Evolutionary conservation across 1,284 basidiomycete genomes (phyloP), one percentile per base, ranked within the genome.

Genomic region (Cutaneotrichosporon sp.): DNA sequence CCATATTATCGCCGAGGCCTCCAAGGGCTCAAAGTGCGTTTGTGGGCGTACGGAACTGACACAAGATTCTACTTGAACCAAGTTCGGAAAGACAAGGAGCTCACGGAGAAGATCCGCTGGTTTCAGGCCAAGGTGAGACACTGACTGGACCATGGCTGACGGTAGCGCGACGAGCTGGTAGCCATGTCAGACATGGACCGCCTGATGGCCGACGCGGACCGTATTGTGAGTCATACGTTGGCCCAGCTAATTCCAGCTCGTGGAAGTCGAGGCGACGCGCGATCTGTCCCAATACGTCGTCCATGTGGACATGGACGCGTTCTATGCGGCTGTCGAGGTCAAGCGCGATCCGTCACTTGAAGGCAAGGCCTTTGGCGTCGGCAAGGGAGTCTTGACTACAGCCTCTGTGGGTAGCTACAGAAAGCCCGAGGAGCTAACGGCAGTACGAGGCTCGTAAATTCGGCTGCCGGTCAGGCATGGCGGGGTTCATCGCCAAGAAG

Each of bases 401-500:
- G 90, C 91, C 16, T 75, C 72, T 4, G 73, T 75, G 41, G 55
- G 70, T 54, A 48, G 3, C 5, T 34, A 2, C 14, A 0, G 5
- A 20, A n/a, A 3, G 11, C 1, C 3, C 19, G 27, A n/a, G n/a
- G n/a, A 22, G 38, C 38, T 54, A 17, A 37, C 41, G 3, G 5
- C 19, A 90, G 87, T 96, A 96, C 59, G 90, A 91, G 68, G 92
- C 92, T 1, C 80, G 91, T 46, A 90, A 87, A 67, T 91, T 80
- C 62, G 91, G 91, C 1, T 86, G 88, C 29, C 82, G 90, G 24
- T 90, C 88, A 4, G 90, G 88, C 26, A 93, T 93, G 90, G 82
- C 90, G 80, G 88, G 83, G 42, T 93, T 92, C 70, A 85, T 97
- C 37, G 94, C 93, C 14, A 87, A 86, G 76, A 93, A 90, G 65